Conservation (phyloP, 1,284 basidiomycete species). For the Amylostereum chailletii region DNA sequence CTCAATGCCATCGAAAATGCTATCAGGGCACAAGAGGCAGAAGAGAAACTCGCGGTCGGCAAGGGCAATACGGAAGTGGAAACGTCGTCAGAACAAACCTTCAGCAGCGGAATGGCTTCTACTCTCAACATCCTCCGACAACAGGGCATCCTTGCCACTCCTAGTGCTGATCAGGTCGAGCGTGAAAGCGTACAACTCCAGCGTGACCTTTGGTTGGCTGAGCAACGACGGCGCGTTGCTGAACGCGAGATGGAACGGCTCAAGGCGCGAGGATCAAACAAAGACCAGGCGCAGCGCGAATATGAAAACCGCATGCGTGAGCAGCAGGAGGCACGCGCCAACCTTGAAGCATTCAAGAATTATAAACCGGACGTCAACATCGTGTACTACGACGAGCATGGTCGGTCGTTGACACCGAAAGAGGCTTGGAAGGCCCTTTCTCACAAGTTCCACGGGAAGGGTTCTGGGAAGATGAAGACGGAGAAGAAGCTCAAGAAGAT, state of each 20-base stretch:
- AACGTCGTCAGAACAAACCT: constrained; percentile 66
- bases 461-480: constrained; percentile 88
- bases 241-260: constrained; percentile 76
- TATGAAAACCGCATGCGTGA: constrained; percentile 91
- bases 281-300: constrained; percentile 91
- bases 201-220: constrained; percentile 86
- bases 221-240: constrained; percentile 68
- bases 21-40: constrained; percentile 51
- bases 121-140: constrained; percentile 85
- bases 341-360: constrained; percentile 79
- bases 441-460: constrained; percentile 95
- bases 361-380: constrained; percentile 98
- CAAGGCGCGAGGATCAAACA: constrained; percentile 70
- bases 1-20: constrained; percentile 64
- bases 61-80: constrained; percentile 35
- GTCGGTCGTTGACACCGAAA: constrained; percentile 83
- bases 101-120: constrained; percentile 78
- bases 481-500: constrained; percentile 93
- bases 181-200: constrained; percentile 80
- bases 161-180: constrained; percentile 59
- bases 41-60: constrained; percentile 32
- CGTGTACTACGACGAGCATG: constrained; percentile 95
- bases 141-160: constrained; percentile 78
- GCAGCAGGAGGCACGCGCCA: constrained; percentile 81
- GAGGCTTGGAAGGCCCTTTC: constrained; percentile 96